phyloP scores from a whole-genome alignment of 2,329 filamentous ascomycete genomes.

The Aspergillus latus region DNA sequence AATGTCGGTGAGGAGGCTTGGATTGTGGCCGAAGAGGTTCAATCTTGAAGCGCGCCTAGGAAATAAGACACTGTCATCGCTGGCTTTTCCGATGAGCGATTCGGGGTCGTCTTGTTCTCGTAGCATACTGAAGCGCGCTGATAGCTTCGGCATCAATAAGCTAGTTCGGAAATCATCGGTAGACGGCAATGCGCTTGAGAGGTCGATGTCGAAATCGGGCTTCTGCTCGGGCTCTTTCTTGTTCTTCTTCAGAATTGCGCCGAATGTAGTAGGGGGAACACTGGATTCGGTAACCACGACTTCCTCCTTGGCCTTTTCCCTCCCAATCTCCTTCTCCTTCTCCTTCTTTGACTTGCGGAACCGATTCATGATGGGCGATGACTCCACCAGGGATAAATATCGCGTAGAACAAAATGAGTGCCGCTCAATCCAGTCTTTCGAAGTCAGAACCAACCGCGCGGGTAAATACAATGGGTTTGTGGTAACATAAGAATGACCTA shows the following conservation, averaged over 20 bases:
- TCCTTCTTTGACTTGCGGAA: slow-evolving; percentile 44
- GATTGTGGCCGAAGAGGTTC: slow-evolving; percentile 66
- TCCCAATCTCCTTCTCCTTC: too few relatives aligned
- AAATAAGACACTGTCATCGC: slow-evolving; percentile 87
- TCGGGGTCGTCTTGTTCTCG: slow-evolving; percentile 89
- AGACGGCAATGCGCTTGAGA: slow-evolving; percentile 72
- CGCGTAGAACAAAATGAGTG: not conserved
- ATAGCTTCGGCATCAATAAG: slow-evolving; percentile 91
- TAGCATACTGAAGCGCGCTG: slow-evolving; percentile 94
- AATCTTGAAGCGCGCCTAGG: slow-evolving; percentile 78
- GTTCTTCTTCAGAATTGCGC: slow-evolving; percentile 48
- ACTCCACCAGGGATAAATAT: slow-evolving; percentile 5
- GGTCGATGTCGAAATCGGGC: slow-evolving; percentile 69
- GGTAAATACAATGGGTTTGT: not conserved
- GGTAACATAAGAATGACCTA: slow-evolving; percentile 8
- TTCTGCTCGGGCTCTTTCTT: slow-evolving; percentile 53
- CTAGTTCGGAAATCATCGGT: slow-evolving; percentile 92
- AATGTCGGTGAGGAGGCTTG: slow-evolving; percentile 71
- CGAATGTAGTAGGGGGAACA: slow-evolving; percentile 31
- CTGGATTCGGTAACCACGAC: slow-evolving; percentile 40
- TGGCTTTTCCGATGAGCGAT: slow-evolving; percentile 87
- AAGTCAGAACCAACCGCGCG: slow-evolving; percentile 14
- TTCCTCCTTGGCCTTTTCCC: slow-evolving; percentile 25
- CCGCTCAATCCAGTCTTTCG: slow-evolving; percentile 11
- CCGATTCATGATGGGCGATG: slow-evolving; percentile 38